Base-by-base conservation (phyloP, 2,329 filamentous ascomycete genomes). In the Cytospora piceicola region DNA sequence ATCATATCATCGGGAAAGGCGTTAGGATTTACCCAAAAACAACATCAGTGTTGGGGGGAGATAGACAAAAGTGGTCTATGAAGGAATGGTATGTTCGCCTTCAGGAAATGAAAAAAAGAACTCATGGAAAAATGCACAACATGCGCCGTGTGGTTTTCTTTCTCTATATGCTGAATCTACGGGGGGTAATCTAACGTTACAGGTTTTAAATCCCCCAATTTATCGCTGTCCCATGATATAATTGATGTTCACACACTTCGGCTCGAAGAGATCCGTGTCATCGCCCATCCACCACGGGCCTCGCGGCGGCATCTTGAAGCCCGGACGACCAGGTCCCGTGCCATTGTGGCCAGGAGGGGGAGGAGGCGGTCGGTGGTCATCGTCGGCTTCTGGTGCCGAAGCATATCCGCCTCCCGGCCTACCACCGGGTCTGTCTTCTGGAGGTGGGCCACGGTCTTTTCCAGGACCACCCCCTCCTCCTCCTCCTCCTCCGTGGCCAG, bases 251-350 rank as follows among this genome's bases (percentile, higher is more conserved):
- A 73, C 67, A 55, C 72, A 73, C 67, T 70, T 73, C 39, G 73
- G 73, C 67, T 73, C 72, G 70, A 73, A 75, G 56, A 75, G 67
- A 66, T 74, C 73, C 22, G 68, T 68, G 17, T 75, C 72, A 64
- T 71, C 71, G 30, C 65, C 69, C 70, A 72, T 71, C 67, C 69
- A 70, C 24, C 53, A 57, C 11, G 71, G 71, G 12, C 57, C 68
- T 39, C 71, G 70, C 24, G 70, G 69, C 32, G 67, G 65, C 59
- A 61, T 65, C 29, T 59, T 46, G 34, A 58, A 62, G 15, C 46
- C 61, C 22, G 55, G 67, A 14, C 57, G 46, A 15, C 53, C 58
- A 14, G 49, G 63, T 11, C 55, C 30, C 2, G 67, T 60, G 15
- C 61, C 67, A 14, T 67, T 64, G 32, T 57, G 63, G 17, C 20